phyloP scores from a whole-genome alignment of 163 green algal genomes.

The Trebouxia gelatinosa region DNA sequence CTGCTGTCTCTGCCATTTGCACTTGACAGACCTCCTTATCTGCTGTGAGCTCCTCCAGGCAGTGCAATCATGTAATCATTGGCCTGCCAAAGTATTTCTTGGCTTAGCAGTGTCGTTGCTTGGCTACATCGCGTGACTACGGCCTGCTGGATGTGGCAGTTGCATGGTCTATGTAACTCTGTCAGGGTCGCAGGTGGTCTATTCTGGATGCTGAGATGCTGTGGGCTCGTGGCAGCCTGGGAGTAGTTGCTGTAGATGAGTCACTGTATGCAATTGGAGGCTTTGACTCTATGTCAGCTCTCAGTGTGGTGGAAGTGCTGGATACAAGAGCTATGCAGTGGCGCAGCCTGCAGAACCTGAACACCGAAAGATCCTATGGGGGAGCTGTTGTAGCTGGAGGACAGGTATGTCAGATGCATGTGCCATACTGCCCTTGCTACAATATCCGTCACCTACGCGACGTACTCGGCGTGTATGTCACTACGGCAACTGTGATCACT shows the following conservation, averaged over 20 bases:
- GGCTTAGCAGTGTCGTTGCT: not conserved
- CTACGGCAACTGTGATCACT: too few species aligned
- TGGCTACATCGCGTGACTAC: not conserved
- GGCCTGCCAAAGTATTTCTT: not conserved
- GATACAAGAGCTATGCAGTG: conserved; percentile 1
- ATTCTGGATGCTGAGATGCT: conserved; percentile 11
- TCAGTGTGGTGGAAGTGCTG: conserved; percentile 6
- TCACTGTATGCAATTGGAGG: conserved; percentile 29
- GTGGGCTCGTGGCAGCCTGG: conserved; percentile 23
- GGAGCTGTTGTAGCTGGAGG: not conserved
- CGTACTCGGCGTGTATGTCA: too few species aligned
- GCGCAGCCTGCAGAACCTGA: not conserved
- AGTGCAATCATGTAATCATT: not conserved
- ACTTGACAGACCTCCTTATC: too few species aligned
- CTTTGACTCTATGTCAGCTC: conserved; percentile 10
- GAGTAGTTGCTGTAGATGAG: conserved; percentile 2
- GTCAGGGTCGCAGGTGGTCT: not conserved
- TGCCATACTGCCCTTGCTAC: too few species aligned
- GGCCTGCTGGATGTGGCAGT: conserved; percentile 6
- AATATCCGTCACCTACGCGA: too few species aligned
- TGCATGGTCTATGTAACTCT: not conserved
- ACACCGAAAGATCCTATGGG: conserved; percentile 10
- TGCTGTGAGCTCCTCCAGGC: not conserved
- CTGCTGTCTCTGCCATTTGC: not conserved
- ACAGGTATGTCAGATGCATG: not conserved